Conservation (phyloP, 2,329 filamentous ascomycete genomes). For the Alternaria viburni region DNA sequence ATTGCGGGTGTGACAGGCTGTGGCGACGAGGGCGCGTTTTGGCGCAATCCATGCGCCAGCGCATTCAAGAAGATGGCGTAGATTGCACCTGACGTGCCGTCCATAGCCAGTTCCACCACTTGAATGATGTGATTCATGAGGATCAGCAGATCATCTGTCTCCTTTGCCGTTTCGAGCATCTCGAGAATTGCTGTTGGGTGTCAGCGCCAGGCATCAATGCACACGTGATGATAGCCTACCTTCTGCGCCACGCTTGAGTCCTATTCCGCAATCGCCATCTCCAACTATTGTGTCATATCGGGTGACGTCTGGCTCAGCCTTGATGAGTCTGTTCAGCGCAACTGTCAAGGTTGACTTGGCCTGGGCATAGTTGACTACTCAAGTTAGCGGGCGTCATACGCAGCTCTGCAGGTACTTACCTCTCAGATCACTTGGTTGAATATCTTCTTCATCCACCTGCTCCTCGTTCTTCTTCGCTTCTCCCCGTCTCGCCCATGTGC, state of each 20-base stretch:
- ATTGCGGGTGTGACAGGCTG: constrained; percentile 55
- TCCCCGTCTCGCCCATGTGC: constrained; percentile 64
- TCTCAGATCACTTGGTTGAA: constrained; percentile 60
- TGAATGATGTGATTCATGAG: constrained; percentile 67
- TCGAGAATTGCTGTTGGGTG: constrained; percentile 48
- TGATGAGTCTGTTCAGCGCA: constrained; percentile 67
- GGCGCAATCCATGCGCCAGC: constrained; percentile 70
- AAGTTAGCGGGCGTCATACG: constrained; percentile 13
- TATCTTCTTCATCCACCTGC: constrained; percentile 50
- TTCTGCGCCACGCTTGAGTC: constrained; percentile 86
- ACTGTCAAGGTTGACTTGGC: constrained; percentile 61
- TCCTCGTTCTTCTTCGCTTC: constrained; percentile 52
- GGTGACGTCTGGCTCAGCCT: constrained; percentile 69
- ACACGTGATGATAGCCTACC: constrained; percentile 50
- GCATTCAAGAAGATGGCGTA: constrained; percentile 92
- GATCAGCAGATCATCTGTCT: constrained; percentile 64
- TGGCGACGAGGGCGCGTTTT: constrained; percentile 57
- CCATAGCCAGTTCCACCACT: constrained; percentile 73
- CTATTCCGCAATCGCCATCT: constrained; percentile 88
- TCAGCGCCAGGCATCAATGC: constrained; percentile 29
- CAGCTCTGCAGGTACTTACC: constrained; percentile 44
- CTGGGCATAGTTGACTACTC: constrained; percentile 57
- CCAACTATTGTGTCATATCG: constrained; percentile 81
- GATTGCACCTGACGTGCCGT: constrained; percentile 76
- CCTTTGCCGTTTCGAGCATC: constrained; percentile 49